phyloP scores from a whole-genome alignment of 2,329 filamentous ascomycete genomes.

The Aureobasidium sp. region DNA sequence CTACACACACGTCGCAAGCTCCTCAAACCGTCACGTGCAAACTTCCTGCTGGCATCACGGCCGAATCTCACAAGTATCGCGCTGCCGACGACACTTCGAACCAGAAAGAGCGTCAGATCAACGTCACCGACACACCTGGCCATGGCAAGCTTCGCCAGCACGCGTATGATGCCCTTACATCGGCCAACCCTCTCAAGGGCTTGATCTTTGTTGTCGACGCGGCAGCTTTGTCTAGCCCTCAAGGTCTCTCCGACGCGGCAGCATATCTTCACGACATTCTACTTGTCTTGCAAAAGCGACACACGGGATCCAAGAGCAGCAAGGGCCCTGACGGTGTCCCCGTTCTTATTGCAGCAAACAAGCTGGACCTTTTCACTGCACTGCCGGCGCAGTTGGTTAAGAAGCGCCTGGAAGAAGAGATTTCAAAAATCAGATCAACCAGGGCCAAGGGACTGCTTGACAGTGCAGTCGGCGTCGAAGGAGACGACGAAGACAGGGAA shows the following conservation, averaged over 20 bases:
- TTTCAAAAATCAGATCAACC: conserved; percentile 68
- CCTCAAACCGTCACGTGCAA: conserved; percentile 50
- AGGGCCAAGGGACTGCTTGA: conserved; percentile 76
- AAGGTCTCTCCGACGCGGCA: conserved; percentile 62
- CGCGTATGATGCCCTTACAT: conserved; percentile 49
- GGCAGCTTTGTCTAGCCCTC: conserved; percentile 30
- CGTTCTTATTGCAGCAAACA: conserved; percentile 85
- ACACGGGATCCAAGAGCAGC: conserved; percentile 49
- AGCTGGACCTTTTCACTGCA: conserved; percentile 91
- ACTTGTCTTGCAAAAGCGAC: conserved; percentile 70
- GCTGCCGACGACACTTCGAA: conserved; percentile 57
- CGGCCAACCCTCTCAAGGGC: conserved; percentile 53
- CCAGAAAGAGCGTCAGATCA: conserved; percentile 58
- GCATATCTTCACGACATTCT: conserved; percentile 84
- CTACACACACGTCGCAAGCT: conserved; percentile 58
- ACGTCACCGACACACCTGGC: conserved; percentile 82
- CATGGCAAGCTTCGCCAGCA: conserved; percentile 85
- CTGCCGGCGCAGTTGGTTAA: conserved; percentile 71
- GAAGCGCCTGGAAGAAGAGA: conserved; percentile 68
- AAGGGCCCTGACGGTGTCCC: conserved; percentile 57
- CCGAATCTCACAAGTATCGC: conserved; percentile 57
- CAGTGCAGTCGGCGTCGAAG: conserved; percentile 64
- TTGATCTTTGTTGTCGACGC: conserved; percentile 89
- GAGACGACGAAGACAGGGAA: conserved; percentile 63
- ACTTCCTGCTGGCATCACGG: conserved; percentile 46